A percentile compares a stretch with the other conserved stretches of the same genome.
phyloP scores from a whole-genome alignment of 495 filamentous ascomycete genomes.

The Amniculicola lignicola region DNA sequence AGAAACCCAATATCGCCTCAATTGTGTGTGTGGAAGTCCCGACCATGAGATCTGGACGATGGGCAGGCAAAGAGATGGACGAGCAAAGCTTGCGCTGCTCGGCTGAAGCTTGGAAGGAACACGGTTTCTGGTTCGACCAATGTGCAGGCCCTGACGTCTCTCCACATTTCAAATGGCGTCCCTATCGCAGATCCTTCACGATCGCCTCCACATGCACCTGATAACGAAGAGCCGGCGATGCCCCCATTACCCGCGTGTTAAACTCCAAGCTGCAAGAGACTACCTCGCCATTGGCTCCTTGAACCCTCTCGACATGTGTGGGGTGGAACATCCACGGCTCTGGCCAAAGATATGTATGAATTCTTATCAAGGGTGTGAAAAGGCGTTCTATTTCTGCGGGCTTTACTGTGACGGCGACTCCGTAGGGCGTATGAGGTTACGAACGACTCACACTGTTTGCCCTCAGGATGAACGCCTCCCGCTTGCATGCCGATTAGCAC shows the following conservation, averaged over 20 bases:
- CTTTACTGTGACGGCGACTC: constrained; percentile 1
- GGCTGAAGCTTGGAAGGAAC: neutral
- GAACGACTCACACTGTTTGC: neutral
- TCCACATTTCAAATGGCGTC: no score
- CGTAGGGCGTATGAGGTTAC: neutral
- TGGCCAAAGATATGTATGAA: neutral
- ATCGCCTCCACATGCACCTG: no score
- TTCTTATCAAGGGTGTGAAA: constrained; percentile 9
- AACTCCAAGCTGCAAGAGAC: no score
- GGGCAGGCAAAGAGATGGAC: neutral
- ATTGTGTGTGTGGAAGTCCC: neutral
- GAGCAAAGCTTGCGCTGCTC: neutral
- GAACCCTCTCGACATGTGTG: neutral
- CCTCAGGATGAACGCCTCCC: no score
- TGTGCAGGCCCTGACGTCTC: no score
- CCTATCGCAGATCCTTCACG: no score
- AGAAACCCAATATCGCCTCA: no score
- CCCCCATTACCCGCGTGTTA: no score
- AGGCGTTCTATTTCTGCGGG: neutral
- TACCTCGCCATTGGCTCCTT: neutral
- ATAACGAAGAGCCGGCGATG: no score
- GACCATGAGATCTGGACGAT: neutral
- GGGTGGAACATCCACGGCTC: neutral
- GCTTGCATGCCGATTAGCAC: no score
- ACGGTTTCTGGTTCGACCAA: neutral